These are phyloP conservation scores for Trichoderma sp. DNA, from an alignment of 2,329 filamentous ascomycete species.

Conservation along the genomic window DNA sequence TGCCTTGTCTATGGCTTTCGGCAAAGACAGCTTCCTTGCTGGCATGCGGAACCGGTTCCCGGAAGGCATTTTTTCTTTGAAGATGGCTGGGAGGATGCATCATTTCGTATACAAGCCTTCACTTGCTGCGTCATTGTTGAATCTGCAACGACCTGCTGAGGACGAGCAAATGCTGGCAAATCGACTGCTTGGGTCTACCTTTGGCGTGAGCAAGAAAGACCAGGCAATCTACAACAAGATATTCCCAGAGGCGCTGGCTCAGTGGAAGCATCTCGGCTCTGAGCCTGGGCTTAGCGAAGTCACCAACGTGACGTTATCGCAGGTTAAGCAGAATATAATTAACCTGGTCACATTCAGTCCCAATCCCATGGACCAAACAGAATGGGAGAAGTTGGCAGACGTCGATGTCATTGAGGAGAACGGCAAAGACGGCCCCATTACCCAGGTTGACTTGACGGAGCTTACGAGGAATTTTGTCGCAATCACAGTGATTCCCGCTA, in stretches of 20 bases:
- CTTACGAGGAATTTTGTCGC: slow-evolving; percentile 45
- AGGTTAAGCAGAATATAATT: slow-evolving; percentile 39
- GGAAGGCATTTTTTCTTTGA: slow-evolving; percentile 44
- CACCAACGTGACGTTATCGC: slow-evolving; percentile 29
- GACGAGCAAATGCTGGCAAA: slow-evolving; percentile 37
- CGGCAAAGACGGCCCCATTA: slow-evolving; percentile 34
- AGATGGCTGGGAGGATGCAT: slow-evolving; percentile 41
- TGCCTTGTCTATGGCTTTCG: slow-evolving; percentile 39
- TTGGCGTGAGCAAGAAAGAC: slow-evolving; percentile 40
- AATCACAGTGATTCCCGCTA: slow-evolving; percentile 40
- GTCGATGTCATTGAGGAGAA: slow-evolving; percentile 40
- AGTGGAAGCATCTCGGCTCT: slow-evolving; percentile 37
- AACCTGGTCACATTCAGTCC: slow-evolving; percentile 47
- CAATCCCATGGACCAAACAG: slow-evolving; percentile 44
- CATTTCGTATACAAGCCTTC: slow-evolving; percentile 42
- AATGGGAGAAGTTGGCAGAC: slow-evolving; percentile 45
- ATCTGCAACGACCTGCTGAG: slow-evolving; percentile 36
- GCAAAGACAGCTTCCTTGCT: slow-evolving; percentile 38
- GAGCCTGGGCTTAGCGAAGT: slow-evolving; percentile 37
- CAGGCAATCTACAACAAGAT: slow-evolving; percentile 40
- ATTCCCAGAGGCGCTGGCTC: slow-evolving; percentile 36
- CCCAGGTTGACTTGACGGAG: slow-evolving; percentile 42
- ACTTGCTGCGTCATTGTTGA: slow-evolving; percentile 38
- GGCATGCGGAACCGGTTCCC: slow-evolving; percentile 40
- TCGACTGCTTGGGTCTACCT: slow-evolving; percentile 40